These are phyloP conservation scores for Flaveria linearis DNA, from an alignment of 129 eudicot genomes.

Conservation along the genomic window DNA sequence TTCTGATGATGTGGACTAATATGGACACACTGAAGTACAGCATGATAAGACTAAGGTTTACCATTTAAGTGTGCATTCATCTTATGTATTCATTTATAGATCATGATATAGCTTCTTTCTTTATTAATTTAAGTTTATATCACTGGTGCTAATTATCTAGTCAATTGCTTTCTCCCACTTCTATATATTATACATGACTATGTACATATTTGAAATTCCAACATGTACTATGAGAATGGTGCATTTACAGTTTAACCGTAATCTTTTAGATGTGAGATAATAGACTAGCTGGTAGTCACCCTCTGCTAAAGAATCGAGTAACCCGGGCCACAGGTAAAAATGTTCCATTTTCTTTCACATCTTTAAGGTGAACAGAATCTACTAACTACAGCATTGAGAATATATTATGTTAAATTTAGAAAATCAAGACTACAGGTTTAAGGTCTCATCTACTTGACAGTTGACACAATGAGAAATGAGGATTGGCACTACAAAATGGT, in stretches of 20 bases:
- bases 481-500: not conserved
- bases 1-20: not conserved
- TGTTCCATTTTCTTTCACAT: not conserved
- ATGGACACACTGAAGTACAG: not conserved
- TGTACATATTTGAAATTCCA: constrained; percentile 4
- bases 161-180: not conserved
- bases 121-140: not conserved
- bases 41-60: constrained; percentile 8
- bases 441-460: not conserved
- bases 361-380: not conserved
- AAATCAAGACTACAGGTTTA: not conserved
- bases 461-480: not conserved
- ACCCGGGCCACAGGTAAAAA: not conserved
- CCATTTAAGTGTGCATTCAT: not conserved
- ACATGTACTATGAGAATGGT: not conserved
- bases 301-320: not conserved
- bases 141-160: constrained; percentile 4
- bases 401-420: not conserved
- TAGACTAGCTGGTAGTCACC: not conserved
- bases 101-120: not conserved
- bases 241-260: not conserved
- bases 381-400: not conserved
- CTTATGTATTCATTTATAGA: not conserved
- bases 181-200: not conserved
- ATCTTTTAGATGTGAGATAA: not conserved